These are phyloP conservation scores for Cutaneotrichosporon sp. DNA, from an alignment of 1,284 basidiomycete genomes.

Conservation along the genomic window DNA sequence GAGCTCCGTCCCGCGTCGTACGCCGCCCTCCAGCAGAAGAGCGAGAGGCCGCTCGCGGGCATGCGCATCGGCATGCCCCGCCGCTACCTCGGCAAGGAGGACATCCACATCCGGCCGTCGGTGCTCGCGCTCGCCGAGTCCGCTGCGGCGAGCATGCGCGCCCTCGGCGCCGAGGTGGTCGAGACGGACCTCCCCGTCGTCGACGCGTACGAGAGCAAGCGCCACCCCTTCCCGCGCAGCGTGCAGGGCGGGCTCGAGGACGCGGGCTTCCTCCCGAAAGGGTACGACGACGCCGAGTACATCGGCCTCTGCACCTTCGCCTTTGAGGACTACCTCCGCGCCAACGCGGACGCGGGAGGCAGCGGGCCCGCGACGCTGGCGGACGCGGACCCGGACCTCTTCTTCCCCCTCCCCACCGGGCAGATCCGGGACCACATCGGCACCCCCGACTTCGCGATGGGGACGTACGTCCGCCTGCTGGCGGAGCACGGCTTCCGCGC, in stretches of 20 bases:
- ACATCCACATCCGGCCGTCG: constrained; percentile 3
- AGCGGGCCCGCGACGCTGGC: not conserved
- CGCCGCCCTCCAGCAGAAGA: not conserved
- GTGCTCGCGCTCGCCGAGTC: constrained; percentile 2
- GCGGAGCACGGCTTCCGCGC: not conserved
- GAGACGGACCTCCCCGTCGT: constrained; percentile 10
- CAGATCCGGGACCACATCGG: constrained; percentile 7
- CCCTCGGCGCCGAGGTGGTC: constrained; percentile 17
- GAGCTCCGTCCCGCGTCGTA: constrained; percentile 6
- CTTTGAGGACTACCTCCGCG: constrained; percentile 16
- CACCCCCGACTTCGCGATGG: constrained; percentile 15
- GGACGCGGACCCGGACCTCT: constrained; percentile 9
- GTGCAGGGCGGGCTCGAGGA: constrained; percentile 15
- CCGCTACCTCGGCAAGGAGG: constrained; percentile 6
- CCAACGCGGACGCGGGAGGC: constrained; percentile 5
- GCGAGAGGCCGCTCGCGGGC: constrained; percentile 4
- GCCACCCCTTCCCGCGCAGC: constrained; percentile 1
- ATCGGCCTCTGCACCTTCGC: constrained; percentile 5
- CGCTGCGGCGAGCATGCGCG: not conserved
- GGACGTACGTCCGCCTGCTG: constrained; percentile 7
- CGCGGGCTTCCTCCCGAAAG: constrained; percentile 9
- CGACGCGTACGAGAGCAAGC: constrained; percentile 10
- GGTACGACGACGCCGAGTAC: constrained; percentile 2
- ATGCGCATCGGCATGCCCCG: constrained; percentile 12
- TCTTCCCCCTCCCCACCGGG: constrained; percentile 12